Base-by-base conservation (phyloP, 139 green algal species). In the Coelastrella sp. region DNA sequence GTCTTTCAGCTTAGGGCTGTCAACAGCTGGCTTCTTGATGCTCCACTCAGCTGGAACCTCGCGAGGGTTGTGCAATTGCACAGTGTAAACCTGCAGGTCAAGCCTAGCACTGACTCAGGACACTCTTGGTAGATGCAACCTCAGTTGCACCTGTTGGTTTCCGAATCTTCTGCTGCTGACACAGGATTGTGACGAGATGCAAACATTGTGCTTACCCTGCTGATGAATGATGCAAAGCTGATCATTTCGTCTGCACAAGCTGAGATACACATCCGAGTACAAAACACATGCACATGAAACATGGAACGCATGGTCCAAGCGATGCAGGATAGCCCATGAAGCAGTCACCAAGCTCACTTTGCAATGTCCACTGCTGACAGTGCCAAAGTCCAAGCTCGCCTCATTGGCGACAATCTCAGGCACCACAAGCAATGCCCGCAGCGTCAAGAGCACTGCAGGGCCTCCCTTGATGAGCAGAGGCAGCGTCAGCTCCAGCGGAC, bases 31-130 rank as follows among this genome's bases (percentile, higher is more conserved):
- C 47, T 90, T 90, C 90, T 97, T 96, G 85, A 97, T 87, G 13
- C 65, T 57, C 93, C 94, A 98, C 54, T 98, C 95, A 66, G 91
- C 93, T 8, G 93, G 88, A 7, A 98, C 96, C 68, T 94, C 83
- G 60, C 93, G 93, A 22, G 93, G 91, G 91, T 98, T 98, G 88
- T 95, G 92, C 83, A 98, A 92, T 90, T 95, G 92, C 78, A 97
- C 88, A 14, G 92, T 96, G 80, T 96, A 94, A 19, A 96, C 94
- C 90, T 93, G 87, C 16, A 88, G 13, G 17, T 8, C 8, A 8
- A 88, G n/a, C n/a, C n/a, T 19, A 59, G 74, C 5, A 60, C 8
- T 22, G 13, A 80, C n/a, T n/a, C n/a, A n/a, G n/a, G n/a, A n/a
- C n/a, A n/a, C n/a, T n/a, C n/a, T n/a, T n/a, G n/a, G n/a, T n/a